Evolutionary conservation across 352 stramenopile genomes (phyloP), one percentile per base, ranked within the genome.

Genomic region (Globisporangium paroecandrum): DNA sequence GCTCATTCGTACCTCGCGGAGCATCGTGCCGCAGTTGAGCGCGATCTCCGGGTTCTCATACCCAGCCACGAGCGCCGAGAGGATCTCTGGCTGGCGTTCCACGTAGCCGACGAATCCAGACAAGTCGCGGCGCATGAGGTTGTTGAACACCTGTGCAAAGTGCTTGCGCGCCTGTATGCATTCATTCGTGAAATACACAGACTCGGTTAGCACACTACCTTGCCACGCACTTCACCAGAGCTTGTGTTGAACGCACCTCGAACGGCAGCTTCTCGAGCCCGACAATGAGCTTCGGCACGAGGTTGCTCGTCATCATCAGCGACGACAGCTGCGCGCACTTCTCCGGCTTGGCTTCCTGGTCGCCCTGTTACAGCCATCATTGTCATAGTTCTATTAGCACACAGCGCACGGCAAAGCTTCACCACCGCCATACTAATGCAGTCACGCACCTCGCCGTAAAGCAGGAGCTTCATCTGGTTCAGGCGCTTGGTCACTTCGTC

Each of bases 1-100:
- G 8, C 15, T 12, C 12, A 32, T 12, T 59, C 71, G 27, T 75
- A 90, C 88, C 79, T 97, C 90, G 32, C 91, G 84, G 25, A 97
- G 71, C 91, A 97, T 97, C 18, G 86, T 87, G 64, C 90, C 91
- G 65, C 89, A 97, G 72, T 93, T 94, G 34, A 97, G 78, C 53
- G 89, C 90, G 68, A 97, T 91, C 25, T 97, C 88, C 1, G 87
- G 58, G 66, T 96, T 90, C 58, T 93, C 86, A 70, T 97, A 97
- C 9, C 89, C 89, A 0, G 70, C 75, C 12, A 97, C 78, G 56
- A 97, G 82, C n/a, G 77, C 77, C 64, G 83, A 93, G 9, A 97
- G 74, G 27, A 96, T 85, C 34, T 81, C 64, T 13, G 86, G 77
- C 61, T 96, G 77, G 29, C 77, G 72, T 60, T 87, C 79, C 24